Evolutionary conservation across 2,329 filamentous ascomycete genomes (phyloP), one percentile per base, ranked within the genome.

Genomic region (Cladophialophora immunda): DNA sequence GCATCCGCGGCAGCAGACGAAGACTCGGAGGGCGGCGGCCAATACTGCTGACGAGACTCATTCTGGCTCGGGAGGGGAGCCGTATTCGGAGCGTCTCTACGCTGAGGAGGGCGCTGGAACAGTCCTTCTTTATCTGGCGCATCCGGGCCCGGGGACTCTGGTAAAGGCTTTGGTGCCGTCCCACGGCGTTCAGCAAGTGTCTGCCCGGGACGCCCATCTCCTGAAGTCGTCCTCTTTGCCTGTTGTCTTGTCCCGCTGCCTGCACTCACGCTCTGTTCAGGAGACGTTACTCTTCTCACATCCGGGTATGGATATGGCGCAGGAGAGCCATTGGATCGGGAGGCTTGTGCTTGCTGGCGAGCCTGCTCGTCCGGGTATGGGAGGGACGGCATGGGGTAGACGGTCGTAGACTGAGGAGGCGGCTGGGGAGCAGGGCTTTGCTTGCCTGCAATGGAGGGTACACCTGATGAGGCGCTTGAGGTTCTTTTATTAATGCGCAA

Each of bases 151-250:
- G 91, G 89, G 1, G 93, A 94, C 69, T 94, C 93, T 65, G 93
- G 91, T 58, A 97, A 83, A 56, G 93, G 91, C 76, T 92, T 94
- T 27, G 93, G 92, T 6, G 75, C 76, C n/a, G 90, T 90, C 27
- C 92, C 92, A 74, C 94, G 87, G 71, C 94, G 86, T 81, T 97
- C 93, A 19, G 92, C 93, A 66, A 97, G 83, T 83, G 74, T 90
- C 82, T 30, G 86, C 82, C 68, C 83, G 83, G 72, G 83, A 68
- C 78, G 78, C 5, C 85, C 84, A 73, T 90, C 80, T 57, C 85
- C 71, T 79, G 70, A 78, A 78, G 74, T 72, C 78, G 73, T 71
- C 79, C 78, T 55, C 79, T 79, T 71, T 81, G 71, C 59, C 59
- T 66, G 76, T 77, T 63, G 75, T 75, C 67, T 67, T 55, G 52